Base-by-base conservation (phyloP, 129 eudicot species). In the Cynara cardunculus region DNA sequence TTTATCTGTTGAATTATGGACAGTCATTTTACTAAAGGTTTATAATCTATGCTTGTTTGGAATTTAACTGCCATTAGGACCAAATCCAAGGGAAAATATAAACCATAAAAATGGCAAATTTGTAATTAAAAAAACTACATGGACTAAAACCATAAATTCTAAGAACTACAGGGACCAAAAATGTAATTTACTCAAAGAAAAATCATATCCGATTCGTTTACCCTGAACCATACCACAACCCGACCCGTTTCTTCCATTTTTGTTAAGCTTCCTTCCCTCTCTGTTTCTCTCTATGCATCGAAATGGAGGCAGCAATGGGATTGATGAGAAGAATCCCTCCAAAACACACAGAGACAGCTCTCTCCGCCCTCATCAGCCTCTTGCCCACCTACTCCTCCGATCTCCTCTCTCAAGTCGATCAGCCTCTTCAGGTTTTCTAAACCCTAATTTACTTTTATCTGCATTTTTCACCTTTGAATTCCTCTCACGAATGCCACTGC, bases 371-470 rank as follows among this genome's bases (percentile, higher is more conserved):
- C 24, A 80, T 88, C n/a, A 87, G 86, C 76, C 92, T 91, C 84
- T 64, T 91, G 41, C 96, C 96, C 4, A 61, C 87, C 37, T 87
- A 88, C 70, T 87, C 96, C 65, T 72, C 89, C 6, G 96, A 91
- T 88, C 96, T 91, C 75, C 96, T 91, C 74, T 91, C 96, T 78
- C 96, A 91, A 88, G 86, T 91, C 67, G 96, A 91, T 76, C 96
- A 91, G 83, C 96, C 96, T 85, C 92, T 91, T 30, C 96, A 91
- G 92, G 96, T 91, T 64, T 64, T 64, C 69, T 64, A 64, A 64
- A 64, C 28, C 69, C 69, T 64, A 64, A 61, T 7, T 64, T 64
- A 2, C 1, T 64, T 64, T 7, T 53, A 1, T 18, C 22, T 53
- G 21, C 62, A 59, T 2, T 16, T 3, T 16, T 16, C n/a, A n/a